Base-by-base conservation (phyloP, 768 basidiomycete species). In the Chiua virens region DNA sequence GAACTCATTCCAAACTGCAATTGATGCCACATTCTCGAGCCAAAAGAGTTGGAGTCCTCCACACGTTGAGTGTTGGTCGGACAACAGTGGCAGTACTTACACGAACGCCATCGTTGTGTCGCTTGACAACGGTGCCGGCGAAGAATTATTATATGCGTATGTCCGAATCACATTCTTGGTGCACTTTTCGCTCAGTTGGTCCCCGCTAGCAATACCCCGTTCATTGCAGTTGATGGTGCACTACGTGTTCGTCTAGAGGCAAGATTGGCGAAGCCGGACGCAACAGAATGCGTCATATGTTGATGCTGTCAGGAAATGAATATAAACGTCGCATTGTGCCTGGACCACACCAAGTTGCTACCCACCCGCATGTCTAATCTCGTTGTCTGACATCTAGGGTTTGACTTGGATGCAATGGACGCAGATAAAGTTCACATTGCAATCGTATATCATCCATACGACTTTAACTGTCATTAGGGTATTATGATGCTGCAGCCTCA, bases 141-240 rank as follows among this genome's bases (percentile, higher is more conserved):
- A 70, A 1, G 78, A 78, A 47, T 58, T 85, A 6, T 75, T 79
- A 45, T 81, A 80, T 47, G 73, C 75, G 83, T 85, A 48, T 64
- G 82, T 73, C 2, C 22, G 3, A 8, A n/a, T 10, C 27, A 1
- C n/a, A 3, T 14, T 14, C 18, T 38, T 22, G 23, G 11, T 35
- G 27, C 13, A 2, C 5, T 22, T 7, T 21, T 37, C 30, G 8
- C 49, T 56, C 10, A 55, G n/a, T 32, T 13, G 10, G 25, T n/a
- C 6, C 3, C 45, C 17, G 5, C 39, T 36, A 79, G 77, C 3
- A 75, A 74, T 21, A 79, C 71, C 14, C 71, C 77, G 1, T 81
- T 76, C 55, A 75, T 80, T 22, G 72, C 69, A 1, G 42, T 60
- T 1, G 79, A 81, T 45, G 79, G 76, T 37, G 69, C 70, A 20